Base-by-base conservation (phyloP, 2,329 filamentous ascomycete species). In the Harringtonia aguacate region DNA sequence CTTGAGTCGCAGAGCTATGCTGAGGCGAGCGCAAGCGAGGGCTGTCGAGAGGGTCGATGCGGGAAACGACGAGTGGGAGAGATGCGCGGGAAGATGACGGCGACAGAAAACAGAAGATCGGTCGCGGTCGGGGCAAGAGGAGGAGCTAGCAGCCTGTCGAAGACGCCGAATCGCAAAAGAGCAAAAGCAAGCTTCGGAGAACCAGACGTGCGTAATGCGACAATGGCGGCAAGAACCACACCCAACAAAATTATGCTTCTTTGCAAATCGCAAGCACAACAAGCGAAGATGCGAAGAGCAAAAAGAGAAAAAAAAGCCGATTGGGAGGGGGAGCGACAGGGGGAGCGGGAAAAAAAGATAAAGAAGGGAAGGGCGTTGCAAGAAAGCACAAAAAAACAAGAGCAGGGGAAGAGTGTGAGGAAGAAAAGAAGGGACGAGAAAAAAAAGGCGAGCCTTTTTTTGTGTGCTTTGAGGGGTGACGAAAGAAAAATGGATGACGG, bases 231-330 rank as follows among this genome's bases (percentile, higher is more conserved):
- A 40, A 43, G 37, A 39, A 38, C 29, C 28, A 43, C 44, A 27
- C 18, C 35, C 34, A 22, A 41, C n/a, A 6, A 43, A 36, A 42
- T 36, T 39, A 44, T 43, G 43, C n/a, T 15, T 39, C 41, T 40
- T 27, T n/a, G 29, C 39, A 41, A 46, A 48, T 33, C 42, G 42
- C 45, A 49, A 36, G 21, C 27, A 46, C 33, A 37, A 29, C 12
- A 21, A 35, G 36, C 28, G 37, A 41, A 42, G 41, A 46, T 40
- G 43, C 36, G 41, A 41, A 35, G 27, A 39, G 34, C 36, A 42
- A 36, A 43, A 36, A 27, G 33, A 14, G 34, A 38, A 34, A 43
- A 38, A 36, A 31, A 31, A 43, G 21, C 13, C 14, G 20, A 36
- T 21, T 21, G n/a, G 22, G 39, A 39, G 37, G 42, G 35, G 40